phyloP scores from a whole-genome alignment of 306 rosid species.

The Trifolium subterraneum region DNA sequence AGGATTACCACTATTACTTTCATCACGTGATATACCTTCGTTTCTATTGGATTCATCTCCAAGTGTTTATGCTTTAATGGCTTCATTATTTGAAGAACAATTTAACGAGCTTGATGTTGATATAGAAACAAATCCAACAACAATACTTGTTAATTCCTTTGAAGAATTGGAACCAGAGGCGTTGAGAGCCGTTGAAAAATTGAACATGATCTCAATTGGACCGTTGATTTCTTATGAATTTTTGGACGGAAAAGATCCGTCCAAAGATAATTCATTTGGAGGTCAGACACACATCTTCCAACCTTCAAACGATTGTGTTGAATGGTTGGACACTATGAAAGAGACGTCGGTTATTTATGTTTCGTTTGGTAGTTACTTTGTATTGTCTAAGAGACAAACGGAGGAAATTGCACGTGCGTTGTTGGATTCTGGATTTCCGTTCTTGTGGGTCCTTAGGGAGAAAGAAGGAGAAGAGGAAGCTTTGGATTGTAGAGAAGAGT shows the following conservation, averaged over 20 bases:
- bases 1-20: neutral
- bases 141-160: conserved; percentile 49
- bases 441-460: conserved; percentile 61
- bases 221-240: conserved; percentile 57
- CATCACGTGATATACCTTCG: conserved; percentile 14
- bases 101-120: conserved; percentile 40
- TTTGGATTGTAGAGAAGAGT: conserved; percentile 30
- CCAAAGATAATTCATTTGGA: conserved; percentile 42
- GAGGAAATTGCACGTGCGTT: conserved; percentile 64
- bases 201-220: conserved; percentile 53
- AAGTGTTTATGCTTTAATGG: neutral
- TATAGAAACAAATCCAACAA: conserved; percentile 6
- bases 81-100: conserved; percentile 27
- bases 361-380: conserved; percentile 61
- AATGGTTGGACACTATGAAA: conserved; percentile 60
- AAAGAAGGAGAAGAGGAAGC: conserved; percentile 33
- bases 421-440: conserved; percentile 52
- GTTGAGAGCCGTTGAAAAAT: conserved; percentile 22
- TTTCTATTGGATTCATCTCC: neutral
- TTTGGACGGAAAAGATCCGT: neutral
- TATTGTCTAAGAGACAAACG: conserved; percentile 43
- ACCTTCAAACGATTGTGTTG: conserved; percentile 25
- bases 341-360: conserved; percentile 54
- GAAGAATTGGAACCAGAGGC: conserved; percentile 51
- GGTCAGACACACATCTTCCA: conserved; percentile 46